Percentiles rank a stretch among this genome's conserved stretches.
These are phyloP conservation scores for Wickerhamomyces rabaulensis DNA, from an alignment of 805 yeast species.

Conservation along the genomic window DNA sequence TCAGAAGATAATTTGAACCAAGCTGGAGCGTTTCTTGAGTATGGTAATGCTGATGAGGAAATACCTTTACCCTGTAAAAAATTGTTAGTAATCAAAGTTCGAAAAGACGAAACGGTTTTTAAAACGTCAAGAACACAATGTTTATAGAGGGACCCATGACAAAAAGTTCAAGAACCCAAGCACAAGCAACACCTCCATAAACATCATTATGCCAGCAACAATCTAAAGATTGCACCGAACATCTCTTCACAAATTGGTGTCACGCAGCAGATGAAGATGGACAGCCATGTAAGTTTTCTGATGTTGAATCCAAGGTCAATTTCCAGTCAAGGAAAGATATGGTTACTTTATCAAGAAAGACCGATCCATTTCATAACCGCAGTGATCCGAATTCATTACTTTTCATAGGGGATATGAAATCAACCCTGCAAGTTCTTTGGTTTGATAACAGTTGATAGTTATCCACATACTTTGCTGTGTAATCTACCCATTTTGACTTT, in stretches of 20 bases:
- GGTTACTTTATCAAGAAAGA: background rate
- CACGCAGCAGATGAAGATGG: constrained; percentile 34
- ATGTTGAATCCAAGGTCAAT: constrained; percentile 1
- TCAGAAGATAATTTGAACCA: constrained; percentile 98
- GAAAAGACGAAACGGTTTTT: background rate
- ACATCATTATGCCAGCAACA: background rate
- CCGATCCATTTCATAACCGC: constrained; percentile 14
- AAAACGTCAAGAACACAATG: background rate
- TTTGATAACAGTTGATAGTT: constrained; percentile 8
- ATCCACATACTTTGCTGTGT: constrained; percentile 89
- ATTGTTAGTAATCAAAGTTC: constrained; percentile 35
- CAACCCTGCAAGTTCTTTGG: background rate
- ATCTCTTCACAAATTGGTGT: constrained; percentile 40
- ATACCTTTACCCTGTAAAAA: constrained; percentile 91
- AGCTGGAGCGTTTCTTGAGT: constrained; percentile 97
- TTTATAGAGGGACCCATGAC: background rate
- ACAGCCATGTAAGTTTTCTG: background rate
- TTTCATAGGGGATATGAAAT: constrained; percentile 9
- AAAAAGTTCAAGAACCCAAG: background rate
- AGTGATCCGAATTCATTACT: constrained; percentile 24
- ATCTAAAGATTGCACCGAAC: background rate
- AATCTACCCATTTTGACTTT: constrained; percentile 94
- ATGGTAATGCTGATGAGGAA: constrained; percentile 97
- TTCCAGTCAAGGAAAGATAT: constrained; percentile 13
- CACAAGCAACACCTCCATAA: background rate